A percentile compares a stretch with the other conserved stretches of the same genome.
Evolutionary conservation across 2,329 filamentous ascomycete species (phyloP).

Genomic region (Exophiala spinifera): DNA sequence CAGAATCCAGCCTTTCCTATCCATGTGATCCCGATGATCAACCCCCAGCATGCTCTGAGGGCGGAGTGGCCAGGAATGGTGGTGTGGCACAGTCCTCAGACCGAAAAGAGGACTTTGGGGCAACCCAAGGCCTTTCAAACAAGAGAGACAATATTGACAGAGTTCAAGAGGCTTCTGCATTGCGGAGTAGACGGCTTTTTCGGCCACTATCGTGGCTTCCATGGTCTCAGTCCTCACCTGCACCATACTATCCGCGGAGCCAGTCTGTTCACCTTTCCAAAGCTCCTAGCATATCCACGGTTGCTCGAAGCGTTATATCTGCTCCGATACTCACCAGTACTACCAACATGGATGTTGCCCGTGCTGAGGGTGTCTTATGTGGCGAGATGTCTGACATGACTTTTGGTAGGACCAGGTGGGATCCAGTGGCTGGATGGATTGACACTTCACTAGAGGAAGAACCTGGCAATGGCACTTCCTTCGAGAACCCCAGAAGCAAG

Average conservation of each 20-base stretch:
- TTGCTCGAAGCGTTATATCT: constrained; percentile 27
- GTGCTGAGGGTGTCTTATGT: constrained; percentile 25
- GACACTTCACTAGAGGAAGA: not conserved
- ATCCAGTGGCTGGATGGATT: constrained; percentile 15
- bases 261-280: constrained; percentile 23
- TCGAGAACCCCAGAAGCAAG: not conserved
- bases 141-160: constrained; percentile 1
- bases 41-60: constrained; percentile 17
- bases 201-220: constrained; percentile 28
- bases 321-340: constrained; percentile 29
- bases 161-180: not conserved
- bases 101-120: not conserved
- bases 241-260: constrained; percentile 15
- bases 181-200: constrained; percentile 7
- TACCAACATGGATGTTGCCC: constrained; percentile 27
- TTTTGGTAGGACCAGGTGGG: constrained; percentile 15
- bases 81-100: constrained; percentile 1
- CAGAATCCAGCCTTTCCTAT: constrained; percentile 23
- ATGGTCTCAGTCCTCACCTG: constrained; percentile 7
- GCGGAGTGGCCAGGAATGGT: not conserved
- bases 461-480: not conserved
- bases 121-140: not conserved
- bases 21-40: constrained; percentile 25
- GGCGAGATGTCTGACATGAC: constrained; percentile 19
- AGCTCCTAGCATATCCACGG: constrained; percentile 23